Evolutionary conservation across 2,329 filamentous ascomycete species (phyloP), one percentile per base, ranked within the genome.

Genomic region (Cercospora sesami): DNA sequence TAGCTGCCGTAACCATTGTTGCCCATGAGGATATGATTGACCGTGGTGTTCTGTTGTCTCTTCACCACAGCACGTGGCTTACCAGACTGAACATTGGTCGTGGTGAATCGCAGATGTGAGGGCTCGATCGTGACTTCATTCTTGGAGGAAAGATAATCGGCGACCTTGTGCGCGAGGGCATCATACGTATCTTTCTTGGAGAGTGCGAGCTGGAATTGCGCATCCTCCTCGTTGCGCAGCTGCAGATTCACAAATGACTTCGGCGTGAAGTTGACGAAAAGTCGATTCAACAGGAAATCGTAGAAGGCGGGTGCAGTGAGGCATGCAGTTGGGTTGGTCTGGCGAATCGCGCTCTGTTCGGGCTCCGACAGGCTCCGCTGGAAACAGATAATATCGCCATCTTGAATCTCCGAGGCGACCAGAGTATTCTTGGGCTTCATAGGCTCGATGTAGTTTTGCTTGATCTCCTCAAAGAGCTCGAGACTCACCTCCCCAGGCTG

Each of bases 311-410:
- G 71, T 7, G 76, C 75, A 28, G 66, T 73, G 3, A 77, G 63
- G 51, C 70, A 73, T 4, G 74, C 75, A 4, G 73, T 71, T 1
- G 75, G 76, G 26, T 74, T 75, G 14, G 65, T 75, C 59, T 76
- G 72, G 42, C 69, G 66, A 18, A 78, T 66, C 16, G 74, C 73
- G 9, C 58, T 64, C 1, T 66, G 66, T 60, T 78, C 76, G 2
- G 68, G 65, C 21, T 86, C 84, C 28, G 79, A 79, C 39, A 87
- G 81, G 28, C 86, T 82, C 68, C 87, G 87, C 78, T 99, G 95
- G 81, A 98, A 97, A 77, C 94, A 97, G 66, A 99, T 89, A 73
- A 99, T 96, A 77, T 99, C 95, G 60, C 95, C 95, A 75, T 99
- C 94, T 78, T 98, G 94, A 26, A 99, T 91, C 79, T 99, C 96